These are phyloP conservation scores for Labyrinthula sp. DNA, from an alignment of 352 stramenopile species.

Conservation along the genomic window DNA sequence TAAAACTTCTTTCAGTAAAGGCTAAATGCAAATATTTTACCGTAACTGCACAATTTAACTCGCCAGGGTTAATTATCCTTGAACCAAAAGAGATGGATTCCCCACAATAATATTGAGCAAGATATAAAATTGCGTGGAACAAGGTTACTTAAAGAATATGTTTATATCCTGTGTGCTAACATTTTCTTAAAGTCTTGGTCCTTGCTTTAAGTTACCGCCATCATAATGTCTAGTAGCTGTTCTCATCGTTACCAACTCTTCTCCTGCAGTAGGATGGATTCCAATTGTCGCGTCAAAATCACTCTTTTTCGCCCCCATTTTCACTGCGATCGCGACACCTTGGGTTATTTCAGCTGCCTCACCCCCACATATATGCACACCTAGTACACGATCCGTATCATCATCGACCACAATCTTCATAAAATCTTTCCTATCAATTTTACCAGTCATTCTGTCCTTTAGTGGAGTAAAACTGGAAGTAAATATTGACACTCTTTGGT, in stretches of 20 bases:
- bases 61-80: too few species aligned
- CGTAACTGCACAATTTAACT: too few species aligned
- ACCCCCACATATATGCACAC: conserved; percentile 75
- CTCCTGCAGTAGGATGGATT: conserved; percentile 80
- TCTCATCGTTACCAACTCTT: conserved; percentile 79
- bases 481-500: conserved; percentile 61
- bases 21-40: too few species aligned
- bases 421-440: conserved; percentile 45
- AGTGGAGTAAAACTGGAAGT: conserved; percentile 66
- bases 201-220: not conserved
- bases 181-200: too few species aligned
- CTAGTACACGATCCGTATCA: conserved; percentile 53
- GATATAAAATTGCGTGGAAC: too few species aligned
- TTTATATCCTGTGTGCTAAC: too few species aligned
- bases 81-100: too few species aligned
- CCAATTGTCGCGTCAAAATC: conserved; percentile 82
- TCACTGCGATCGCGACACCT: conserved; percentile 86
- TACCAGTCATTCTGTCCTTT: conserved; percentile 48
- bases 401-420: conserved; percentile 44
- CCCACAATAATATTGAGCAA: too few species aligned
- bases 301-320: conserved; percentile 85
- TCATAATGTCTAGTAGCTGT: conserved; percentile 45
- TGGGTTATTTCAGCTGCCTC: conserved; percentile 88
- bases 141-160: too few species aligned
- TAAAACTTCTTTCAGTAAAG: too few species aligned